Evolutionary conservation across 78 protist genomes (phyloP).

Genomic region (Monosiga brevicollis): DNA sequence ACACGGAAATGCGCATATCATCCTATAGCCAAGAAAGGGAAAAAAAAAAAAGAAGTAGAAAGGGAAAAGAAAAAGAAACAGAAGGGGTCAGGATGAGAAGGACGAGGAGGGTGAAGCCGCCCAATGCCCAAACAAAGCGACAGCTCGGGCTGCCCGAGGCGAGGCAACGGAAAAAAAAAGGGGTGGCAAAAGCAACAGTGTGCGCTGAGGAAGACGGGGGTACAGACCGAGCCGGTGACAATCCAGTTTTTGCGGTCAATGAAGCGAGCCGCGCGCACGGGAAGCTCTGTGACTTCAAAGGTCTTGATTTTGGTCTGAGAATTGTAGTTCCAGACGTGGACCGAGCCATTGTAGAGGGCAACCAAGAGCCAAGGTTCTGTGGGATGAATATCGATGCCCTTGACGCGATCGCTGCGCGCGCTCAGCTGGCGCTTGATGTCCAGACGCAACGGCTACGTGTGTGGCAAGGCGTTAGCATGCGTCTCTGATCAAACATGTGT

Average conservation of each 20-base stretch:
- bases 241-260: slow-evolving; percentile 93
- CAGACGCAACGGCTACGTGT: slow-evolving; percentile 4
- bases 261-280: slow-evolving; percentile 82
- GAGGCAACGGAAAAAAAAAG: no score
- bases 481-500: no score
- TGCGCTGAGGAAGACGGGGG: no score
- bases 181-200: slow-evolving; percentile 87
- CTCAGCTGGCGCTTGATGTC: slow-evolving; percentile 56
- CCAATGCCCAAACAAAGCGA: background rate
- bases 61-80: background rate
- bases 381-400: slow-evolving; percentile 95
- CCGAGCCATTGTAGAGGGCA: slow-evolving; percentile 85
- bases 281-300: slow-evolving; percentile 81
- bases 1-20: slow-evolving; percentile 79
- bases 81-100: background rate
- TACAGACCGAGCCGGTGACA: slow-evolving; percentile 88
- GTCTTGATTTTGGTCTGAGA: slow-evolving; percentile 74
- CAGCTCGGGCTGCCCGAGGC: background rate
- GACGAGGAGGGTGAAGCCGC: background rate
- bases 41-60: background rate
- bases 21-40: slow-evolving; percentile 31
- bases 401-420: slow-evolving; percentile 93
- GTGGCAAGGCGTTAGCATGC: no score
- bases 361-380: slow-evolving; percentile 91
- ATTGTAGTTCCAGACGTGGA: slow-evolving; percentile 85